Evolutionary conservation across 2,329 filamentous ascomycete genomes (phyloP), one percentile per base, ranked within the genome.

Genomic region (Cryphonectria nitschkei): DNA sequence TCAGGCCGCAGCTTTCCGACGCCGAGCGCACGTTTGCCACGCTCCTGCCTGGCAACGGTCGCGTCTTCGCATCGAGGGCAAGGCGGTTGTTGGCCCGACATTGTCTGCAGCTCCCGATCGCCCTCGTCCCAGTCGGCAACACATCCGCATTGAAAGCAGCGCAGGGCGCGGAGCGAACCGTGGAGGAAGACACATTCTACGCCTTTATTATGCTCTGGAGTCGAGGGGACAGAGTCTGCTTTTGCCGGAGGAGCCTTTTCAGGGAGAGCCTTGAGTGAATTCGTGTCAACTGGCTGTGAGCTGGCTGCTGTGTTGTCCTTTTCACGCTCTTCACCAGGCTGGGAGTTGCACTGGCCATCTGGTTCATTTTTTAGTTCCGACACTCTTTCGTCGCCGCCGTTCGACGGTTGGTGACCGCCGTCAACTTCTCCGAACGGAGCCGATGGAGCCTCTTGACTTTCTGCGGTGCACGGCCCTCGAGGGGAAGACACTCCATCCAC

Each of bases 141-240:
- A 56, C 85, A 85, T 0, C 84, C 85, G 72, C 89, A 91, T 0
- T 88, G 82, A 69, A 89, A 89, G 76, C 91, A 93, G 46, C 91
- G 84, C 3, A 93, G 82, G 43, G 83, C 82, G 68, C 88, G 85
- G 5, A 93, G 80, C n/a, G 90, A 91, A 8, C 91, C 91, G 76
- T 93, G 91, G 0, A 93, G 83, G 69, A 89, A 91, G n/a, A 93
- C 91, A 68, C 89, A 90, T 75, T 89, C 88, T 1, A 89, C 88
- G 0, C 88, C 88, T 52, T 79, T 81, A 60, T 80, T 79, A 0
- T 78, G 78, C 8, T 75, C 73, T 13, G 75, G 52, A 8, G 73
- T 74, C 3, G 72, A 73, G 6, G 73, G 34, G 13, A 46, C 39
- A 50, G 72, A 58, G 2, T 67, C 60, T 19, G 72, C 13, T 9